Evolutionary conservation across 75 land plant species (phyloP), one percentile per base, ranked within the genome.

Genomic region (Chamaecyparis obtusa): DNA sequence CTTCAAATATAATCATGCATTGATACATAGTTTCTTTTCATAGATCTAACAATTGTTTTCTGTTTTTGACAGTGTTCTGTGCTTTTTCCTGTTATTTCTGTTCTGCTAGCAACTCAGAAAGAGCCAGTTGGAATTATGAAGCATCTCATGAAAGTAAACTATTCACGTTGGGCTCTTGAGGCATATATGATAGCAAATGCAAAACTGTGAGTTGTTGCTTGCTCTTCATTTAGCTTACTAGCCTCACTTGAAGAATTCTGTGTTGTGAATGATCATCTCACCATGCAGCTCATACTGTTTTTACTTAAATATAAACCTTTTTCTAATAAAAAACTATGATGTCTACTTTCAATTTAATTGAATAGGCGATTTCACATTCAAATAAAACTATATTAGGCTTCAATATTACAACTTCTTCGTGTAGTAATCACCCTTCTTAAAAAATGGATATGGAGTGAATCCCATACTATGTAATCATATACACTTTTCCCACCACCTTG

Each of bases 181-280:
- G 97, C 95, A 24, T 98, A 94, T 89, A 92, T 97, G 16, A 90
- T 98, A 80, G 92, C 97, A 55, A 98, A 96, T 91, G 99, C 95
- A 78, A 89, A 94, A 88, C 94, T 93, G 99, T 98, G 51, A 83
- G 91, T 49, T 55, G 33, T 43, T 39, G 64, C 60, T 7, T 74
- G 0, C 69, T 74, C 11, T 33, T 74, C 16, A 74, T 74, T 74
- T 74, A 32, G 76, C 14, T 33, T 33, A 14, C 55, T 51, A 51
- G 55, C 55, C 16, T 48, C 7, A n/a, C 74, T 72, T 74, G 9
- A 74, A 74, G 37, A 33, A 33, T 11, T 74, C 1, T 74, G 33
- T 74, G 13, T 74, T 74, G 76, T 74, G 36, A 74, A 74, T 33
- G 76, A 36, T 74, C 37, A 33, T 33, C 76, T 33, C 76, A 74